These are phyloP conservation scores for Boletellus ananas DNA, from an alignment of 768 basidiomycete genomes.

Conservation along the genomic window DNA sequence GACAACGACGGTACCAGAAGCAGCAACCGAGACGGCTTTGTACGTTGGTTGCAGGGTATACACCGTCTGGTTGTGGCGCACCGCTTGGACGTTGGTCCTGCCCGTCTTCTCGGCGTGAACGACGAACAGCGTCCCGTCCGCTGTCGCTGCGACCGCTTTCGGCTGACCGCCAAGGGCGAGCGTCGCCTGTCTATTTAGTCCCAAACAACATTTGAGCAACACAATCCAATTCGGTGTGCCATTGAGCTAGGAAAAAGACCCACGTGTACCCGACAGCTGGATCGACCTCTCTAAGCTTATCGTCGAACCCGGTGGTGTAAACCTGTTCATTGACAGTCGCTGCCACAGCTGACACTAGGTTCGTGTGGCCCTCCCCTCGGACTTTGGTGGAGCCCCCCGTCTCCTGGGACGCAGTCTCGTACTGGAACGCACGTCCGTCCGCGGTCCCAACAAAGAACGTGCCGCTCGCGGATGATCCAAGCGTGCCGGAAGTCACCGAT, in stretches of 20 bases:
- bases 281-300: conserved; percentile 66
- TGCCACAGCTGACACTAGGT: conserved; percentile 61
- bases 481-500: conserved; percentile 62
- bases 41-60: conserved; percentile 51
- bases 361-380: conserved; percentile 66
- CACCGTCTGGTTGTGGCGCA: conserved; percentile 68
- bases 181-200: conserved; percentile 45
- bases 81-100: conserved; percentile 48
- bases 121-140: conserved; percentile 65
- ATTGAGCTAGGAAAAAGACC: conserved; percentile 14
- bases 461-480: conserved; percentile 29
- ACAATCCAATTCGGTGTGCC: neutral
- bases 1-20: conserved; percentile 50
- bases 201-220: no score
- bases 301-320: conserved; percentile 79
- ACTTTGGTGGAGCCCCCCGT: conserved; percentile 36
- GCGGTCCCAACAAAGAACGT: conserved; percentile 82
- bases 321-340: conserved; percentile 46
- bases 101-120: conserved; percentile 43
- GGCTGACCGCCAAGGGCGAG: conserved; percentile 61
- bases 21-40: conserved; percentile 55
- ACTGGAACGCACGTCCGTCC: conserved; percentile 72
- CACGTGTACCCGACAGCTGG: conserved; percentile 27
- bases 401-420: conserved; percentile 38
- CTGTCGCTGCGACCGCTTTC: conserved; percentile 54